Evolutionary conservation across 106 monocot species (phyloP).

Genomic region (Dendrobium catenatum): DNA sequence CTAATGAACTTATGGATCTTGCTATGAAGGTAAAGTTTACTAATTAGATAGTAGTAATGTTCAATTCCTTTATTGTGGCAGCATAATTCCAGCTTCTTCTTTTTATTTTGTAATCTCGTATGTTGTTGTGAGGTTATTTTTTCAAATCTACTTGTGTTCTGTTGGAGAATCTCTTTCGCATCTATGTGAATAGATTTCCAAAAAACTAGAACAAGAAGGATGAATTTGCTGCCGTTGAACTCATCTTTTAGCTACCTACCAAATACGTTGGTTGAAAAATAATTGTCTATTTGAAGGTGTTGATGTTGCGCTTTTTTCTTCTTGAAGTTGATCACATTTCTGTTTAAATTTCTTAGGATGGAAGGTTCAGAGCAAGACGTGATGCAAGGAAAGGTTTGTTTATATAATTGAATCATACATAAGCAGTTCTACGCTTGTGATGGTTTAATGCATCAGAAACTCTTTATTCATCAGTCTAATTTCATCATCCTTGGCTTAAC

Average conservation of each 20-base stretch:
- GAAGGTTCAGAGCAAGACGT: slow-evolving; percentile 65
- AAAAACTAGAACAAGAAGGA: no score
- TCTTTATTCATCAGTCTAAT: not conserved
- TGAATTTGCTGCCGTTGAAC: no score
- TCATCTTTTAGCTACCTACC: no score
- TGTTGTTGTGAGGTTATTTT: not conserved
- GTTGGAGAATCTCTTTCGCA: no score
- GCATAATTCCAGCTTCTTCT: not conserved
- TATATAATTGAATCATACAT: not conserved
- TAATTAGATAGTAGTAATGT: not conserved
- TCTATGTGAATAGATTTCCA: no score
- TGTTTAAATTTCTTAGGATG: slow-evolving; percentile 47
- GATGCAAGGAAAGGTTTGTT: slow-evolving; percentile 73
- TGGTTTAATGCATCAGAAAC: not conserved
- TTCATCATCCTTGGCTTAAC: not conserved
- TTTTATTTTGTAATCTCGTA: not conserved
- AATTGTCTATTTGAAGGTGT: not conserved
- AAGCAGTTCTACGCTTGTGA: not conserved
- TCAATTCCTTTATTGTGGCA: not conserved
- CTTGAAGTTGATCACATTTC: slow-evolving; percentile 1
- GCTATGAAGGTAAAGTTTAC: slow-evolving; percentile 86
- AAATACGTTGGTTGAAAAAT: no score
- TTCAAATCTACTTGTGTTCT: not conserved
- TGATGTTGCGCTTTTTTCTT: not conserved
- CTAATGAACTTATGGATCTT: slow-evolving; percentile 81